A percentile compares a stretch with the other conserved stretches of the same genome.
phyloP scores from a whole-genome alignment of 2,329 filamentous ascomycete genomes.

The Calonectria montana region DNA sequence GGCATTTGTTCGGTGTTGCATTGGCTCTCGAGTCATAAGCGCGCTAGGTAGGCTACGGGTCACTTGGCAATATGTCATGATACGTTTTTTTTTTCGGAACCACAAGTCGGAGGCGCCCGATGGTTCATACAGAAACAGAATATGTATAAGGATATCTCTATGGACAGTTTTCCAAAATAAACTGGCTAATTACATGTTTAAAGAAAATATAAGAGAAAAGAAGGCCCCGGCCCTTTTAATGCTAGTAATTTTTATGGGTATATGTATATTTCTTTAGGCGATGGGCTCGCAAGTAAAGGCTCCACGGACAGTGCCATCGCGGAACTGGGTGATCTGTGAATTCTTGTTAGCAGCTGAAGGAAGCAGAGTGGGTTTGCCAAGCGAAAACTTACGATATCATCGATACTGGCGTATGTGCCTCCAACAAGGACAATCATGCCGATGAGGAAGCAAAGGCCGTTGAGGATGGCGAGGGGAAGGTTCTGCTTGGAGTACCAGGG shows the following conservation, averaged over 20 bases:
- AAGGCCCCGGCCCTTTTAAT: background rate
- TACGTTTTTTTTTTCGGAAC: background rate
- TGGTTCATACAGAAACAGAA: conserved; percentile 2
- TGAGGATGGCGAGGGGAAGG: background rate
- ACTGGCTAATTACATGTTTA: conserved; percentile 7
- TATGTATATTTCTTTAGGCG: conserved; percentile 33
- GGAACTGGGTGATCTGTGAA: conserved; percentile 39
- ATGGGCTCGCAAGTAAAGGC: conserved; percentile 45
- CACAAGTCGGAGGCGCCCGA: background rate
- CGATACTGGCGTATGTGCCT: conserved; percentile 23
- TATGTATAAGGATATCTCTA: conserved; percentile 2
- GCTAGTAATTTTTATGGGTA: background rate
- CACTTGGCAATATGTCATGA: background rate
- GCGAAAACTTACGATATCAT: conserved; percentile 18
- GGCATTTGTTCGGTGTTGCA: conserved; percentile 2
- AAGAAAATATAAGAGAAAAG: background rate
- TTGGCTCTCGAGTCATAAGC: background rate
- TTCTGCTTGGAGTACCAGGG: conserved; percentile 23
- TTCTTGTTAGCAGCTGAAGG: conserved; percentile 22
- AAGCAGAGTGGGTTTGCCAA: background rate
- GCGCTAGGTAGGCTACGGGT: background rate
- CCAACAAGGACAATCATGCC: conserved; percentile 23
- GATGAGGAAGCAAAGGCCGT: conserved; percentile 14
- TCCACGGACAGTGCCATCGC: conserved; percentile 40
- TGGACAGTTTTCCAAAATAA: background rate